Evolutionary conservation across 2,329 filamentous ascomycete species (phyloP).

Genomic region (Pyrenophora teres): DNA sequence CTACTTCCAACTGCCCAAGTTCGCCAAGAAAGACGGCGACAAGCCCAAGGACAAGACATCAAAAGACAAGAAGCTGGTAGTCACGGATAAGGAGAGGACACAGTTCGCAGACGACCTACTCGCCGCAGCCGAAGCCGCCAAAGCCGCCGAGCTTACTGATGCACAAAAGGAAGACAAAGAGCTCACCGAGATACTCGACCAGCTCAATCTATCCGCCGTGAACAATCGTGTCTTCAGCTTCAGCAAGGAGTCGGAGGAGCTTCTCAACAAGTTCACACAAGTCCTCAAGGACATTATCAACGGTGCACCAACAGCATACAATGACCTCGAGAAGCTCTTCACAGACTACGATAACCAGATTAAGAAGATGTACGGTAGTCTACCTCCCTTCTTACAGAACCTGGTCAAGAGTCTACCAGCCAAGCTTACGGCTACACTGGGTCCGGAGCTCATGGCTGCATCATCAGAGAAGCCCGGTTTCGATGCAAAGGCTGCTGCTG

Average conservation of each 20-base stretch:
- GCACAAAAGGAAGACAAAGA: constrained; percentile 68
- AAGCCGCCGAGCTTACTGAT: constrained; percentile 43
- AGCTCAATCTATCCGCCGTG: constrained; percentile 79
- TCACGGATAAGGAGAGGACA: constrained; percentile 46
- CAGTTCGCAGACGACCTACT: constrained; percentile 42
- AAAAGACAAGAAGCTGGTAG: constrained; percentile 35
- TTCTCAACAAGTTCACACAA: constrained; percentile 82
- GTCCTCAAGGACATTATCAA: constrained; percentile 91
- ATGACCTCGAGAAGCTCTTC: constrained; percentile 76
- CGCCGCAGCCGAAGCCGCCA: constrained; percentile 41
- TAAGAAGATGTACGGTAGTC: constrained; percentile 65
- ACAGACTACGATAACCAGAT: constrained; percentile 67
- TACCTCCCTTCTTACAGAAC: constrained; percentile 82
- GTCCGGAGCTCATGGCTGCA: constrained; percentile 79
- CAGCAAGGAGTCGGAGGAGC: constrained; percentile 79
- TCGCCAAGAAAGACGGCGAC: constrained; percentile 42
- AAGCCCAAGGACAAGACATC: constrained; percentile 36
- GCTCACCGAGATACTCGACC: constrained; percentile 77
- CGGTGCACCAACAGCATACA: constrained; percentile 90
- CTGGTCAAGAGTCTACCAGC: constrained; percentile 82
- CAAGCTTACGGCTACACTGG: constrained; percentile 76
- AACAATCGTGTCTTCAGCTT: constrained; percentile 87
- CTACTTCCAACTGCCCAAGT: constrained; percentile 40
- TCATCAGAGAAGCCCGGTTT: constrained; percentile 69
- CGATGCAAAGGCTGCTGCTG: constrained; percentile 45